Base-by-base conservation (phyloP, 768 basidiomycete genomes). In the Kwoniella mangroviensis region DNA sequence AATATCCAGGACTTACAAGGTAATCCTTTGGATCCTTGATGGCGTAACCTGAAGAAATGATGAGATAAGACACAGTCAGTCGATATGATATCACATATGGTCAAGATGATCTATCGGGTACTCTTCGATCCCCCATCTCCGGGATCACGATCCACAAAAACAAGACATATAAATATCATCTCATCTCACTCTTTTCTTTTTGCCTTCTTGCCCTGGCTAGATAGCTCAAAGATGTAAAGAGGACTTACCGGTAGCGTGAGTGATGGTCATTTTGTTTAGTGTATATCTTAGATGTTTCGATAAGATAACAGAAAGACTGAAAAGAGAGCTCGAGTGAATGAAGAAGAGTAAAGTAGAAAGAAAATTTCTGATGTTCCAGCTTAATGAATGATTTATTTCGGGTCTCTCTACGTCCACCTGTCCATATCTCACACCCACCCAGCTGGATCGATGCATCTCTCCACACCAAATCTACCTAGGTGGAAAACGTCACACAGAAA, bases 1-100 rank as follows among this genome's bases (percentile, higher is more conserved):
- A 17, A 1, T 10, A 49, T 34, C 34, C 34, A 34, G 9, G 34
- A 75, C 78, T 56, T 40, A 79, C 78, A n/a, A 75, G 68, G 77
- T 77, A 81, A 65, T 82, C 69, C 70, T 83, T 83, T 65, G 75
- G 79, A 73, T 82, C 80, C 65, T 53, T 64, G 73, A 80, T 75
- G 61, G 79, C 77, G 73, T 80, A 80, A 42, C 79, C 79, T 80
- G 51, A 24, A 51, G 10, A 61, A 57, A 54, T 60, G 60, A 45
- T 28, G 6, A 52, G 17, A 24, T 7, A 49, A 49, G 1, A 49
- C 13, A 13, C 12, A 49, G 19, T 57, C 26, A 60, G n/a, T 12
- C 21, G 17, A 11, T 24, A 26, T 15, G 12, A 15, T 28, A 24
- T 41, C 19, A 4, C 13, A 21, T 15, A 10, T 10, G 0, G 21